Conservation (phyloP, 306 rosid species). For the Malus asiatica region DNA sequence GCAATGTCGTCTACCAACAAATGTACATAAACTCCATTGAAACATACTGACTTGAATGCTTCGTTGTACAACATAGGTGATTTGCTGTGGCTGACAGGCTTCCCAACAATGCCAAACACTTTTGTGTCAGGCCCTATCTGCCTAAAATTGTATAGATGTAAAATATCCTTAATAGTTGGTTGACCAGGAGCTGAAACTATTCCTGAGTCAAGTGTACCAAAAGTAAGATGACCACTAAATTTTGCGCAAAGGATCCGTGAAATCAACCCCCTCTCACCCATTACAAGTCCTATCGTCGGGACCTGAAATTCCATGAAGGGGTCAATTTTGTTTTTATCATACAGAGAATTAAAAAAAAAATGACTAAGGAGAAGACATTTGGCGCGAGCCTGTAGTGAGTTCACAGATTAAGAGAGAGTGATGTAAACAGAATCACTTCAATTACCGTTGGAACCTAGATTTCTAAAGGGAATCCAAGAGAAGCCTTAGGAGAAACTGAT, state of each 20-base stretch:
- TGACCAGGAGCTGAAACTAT: constrained; percentile 93
- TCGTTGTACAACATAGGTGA: constrained; percentile 63
- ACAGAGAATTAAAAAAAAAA: neutral
- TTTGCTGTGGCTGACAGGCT: constrained; percentile 91
- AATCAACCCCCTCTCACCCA: constrained; percentile 84
- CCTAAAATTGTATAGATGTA: constrained; percentile 63
- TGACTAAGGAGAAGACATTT: neutral
- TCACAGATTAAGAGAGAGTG: neutral
- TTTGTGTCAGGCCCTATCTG: constrained; percentile 64
- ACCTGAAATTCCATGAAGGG: constrained; percentile 49
- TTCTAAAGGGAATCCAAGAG: neutral
- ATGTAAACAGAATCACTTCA: neutral
- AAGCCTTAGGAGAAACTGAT: neutral
- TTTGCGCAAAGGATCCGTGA: constrained; percentile 82
- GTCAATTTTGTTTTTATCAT: constrained; percentile 7
- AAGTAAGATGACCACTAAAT: constrained; percentile 85
- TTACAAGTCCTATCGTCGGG: constrained; percentile 82
- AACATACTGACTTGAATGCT: constrained; percentile 69
- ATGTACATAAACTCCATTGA: constrained; percentile 64
- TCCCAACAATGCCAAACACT: constrained; percentile 85
- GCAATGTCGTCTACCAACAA: constrained; percentile 80
- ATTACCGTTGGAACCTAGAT: neutral
- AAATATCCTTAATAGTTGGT: constrained; percentile 73
- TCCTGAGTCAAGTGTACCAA: constrained; percentile 73
- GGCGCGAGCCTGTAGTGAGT: neutral